Conservation (phyloP, 1,139 yeast species). For the Sugiyamaella pinicola region DNA sequence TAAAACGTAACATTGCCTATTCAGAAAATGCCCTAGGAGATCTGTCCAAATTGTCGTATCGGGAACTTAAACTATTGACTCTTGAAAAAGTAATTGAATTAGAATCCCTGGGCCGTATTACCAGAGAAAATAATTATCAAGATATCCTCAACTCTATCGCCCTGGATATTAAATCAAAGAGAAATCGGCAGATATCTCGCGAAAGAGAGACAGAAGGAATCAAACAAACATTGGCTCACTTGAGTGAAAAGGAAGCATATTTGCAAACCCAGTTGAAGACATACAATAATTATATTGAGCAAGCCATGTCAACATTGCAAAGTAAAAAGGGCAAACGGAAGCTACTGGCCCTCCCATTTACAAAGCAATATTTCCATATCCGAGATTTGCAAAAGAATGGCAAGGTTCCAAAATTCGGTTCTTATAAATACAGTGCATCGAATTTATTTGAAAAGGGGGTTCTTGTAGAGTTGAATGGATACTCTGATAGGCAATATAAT, state of each 20-base stretch:
- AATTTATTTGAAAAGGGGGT: slow-evolving; percentile 75
- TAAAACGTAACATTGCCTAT: slow-evolving; percentile 29
- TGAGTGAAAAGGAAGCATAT: slow-evolving; percentile 63
- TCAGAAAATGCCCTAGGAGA: slow-evolving; percentile 49
- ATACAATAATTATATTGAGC: slow-evolving; percentile 70
- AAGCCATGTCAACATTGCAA: slow-evolving; percentile 64
- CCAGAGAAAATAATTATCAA: slow-evolving; percentile 75
- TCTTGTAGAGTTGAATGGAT: slow-evolving; percentile 55
- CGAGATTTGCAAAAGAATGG: slow-evolving; percentile 70
- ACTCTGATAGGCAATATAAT: slow-evolving; percentile 56
- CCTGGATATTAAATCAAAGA: slow-evolving; percentile 77
- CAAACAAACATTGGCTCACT: slow-evolving; percentile 58
- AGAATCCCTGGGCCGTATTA: slow-evolving; percentile 66
- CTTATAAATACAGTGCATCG: slow-evolving; percentile 78
- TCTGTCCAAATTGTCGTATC: slow-evolving; percentile 60
- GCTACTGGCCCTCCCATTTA: slow-evolving; percentile 60
- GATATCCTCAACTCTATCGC: slow-evolving; percentile 81
- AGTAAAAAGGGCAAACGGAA: slow-evolving; percentile 54
- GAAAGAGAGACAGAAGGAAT: slow-evolving; percentile 64
- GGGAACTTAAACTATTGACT: slow-evolving; percentile 75
- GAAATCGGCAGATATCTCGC: slow-evolving; percentile 64
- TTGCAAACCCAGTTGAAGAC: slow-evolving; percentile 64
- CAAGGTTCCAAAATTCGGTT: slow-evolving; percentile 74
- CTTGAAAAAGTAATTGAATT: slow-evolving; percentile 75
- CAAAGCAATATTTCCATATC: slow-evolving; percentile 78